Evolutionary conservation across 148 eudicot genomes (phyloP), one percentile per base, ranked within the genome.

Genomic region (Pouteria glomerata): DNA sequence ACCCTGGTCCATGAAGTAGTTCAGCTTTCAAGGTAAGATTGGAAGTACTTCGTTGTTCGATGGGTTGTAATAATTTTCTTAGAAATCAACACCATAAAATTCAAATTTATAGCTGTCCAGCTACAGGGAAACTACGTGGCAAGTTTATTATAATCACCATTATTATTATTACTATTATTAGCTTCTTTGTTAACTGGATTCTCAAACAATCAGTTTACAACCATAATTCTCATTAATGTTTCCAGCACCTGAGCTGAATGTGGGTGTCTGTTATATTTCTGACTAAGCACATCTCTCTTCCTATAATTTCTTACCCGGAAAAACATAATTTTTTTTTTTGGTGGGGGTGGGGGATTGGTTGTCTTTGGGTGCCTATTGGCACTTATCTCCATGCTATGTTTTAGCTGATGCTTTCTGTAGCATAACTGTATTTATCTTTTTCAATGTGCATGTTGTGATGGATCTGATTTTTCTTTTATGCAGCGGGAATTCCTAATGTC

Each of bases 401-500:
- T 1, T 0, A 37, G 30, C 33, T 24, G 14, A 26, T 35, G 72
- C 21, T 55, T 55, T 24, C n/a, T 35, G 60, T 2, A 1, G 31
- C 61, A 23, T 34, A 14, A 53, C 39, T 34, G 13, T 33, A 33
- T 53, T 52, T 57, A 13, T 70, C 53, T 19, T 57, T 11, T 42
- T 34, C 73, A 16, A 15, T 4, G 41, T 6, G n/a, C 39, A 19
- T 41, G 57, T 57, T 57, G 41, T 3, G 10, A 57, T 3, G 23
- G 27, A 31, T 66, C 62, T 69, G 63, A 44, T 27, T 73, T 63
- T 71, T 41, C n/a, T 56, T 69, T 35, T 58, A 71, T 85, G 76
- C 52, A 91, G 97, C 97, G 66, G 97, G 97, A 53, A 77, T 91
- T 71, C 84, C 94, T 50, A 85, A 73, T 76, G 82, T 91, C 41